phyloP scores from a whole-genome alignment of 2,329 filamentous ascomycete species.

The Aspergillus sp. region DNA sequence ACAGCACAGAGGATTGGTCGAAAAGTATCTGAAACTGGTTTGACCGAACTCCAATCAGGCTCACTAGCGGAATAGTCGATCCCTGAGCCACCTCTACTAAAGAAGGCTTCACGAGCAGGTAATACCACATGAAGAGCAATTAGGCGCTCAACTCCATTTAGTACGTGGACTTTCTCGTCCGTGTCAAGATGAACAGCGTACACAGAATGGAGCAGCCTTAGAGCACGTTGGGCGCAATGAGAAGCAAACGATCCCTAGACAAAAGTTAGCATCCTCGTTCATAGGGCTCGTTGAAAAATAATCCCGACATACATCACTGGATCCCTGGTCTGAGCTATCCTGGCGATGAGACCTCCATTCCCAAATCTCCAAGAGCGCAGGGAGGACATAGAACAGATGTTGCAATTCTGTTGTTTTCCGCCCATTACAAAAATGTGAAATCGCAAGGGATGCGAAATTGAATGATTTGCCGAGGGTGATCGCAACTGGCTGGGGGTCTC shows the following conservation, averaged over 20 bases:
- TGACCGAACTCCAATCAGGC: slow-evolving; percentile 34
- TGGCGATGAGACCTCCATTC: slow-evolving; percentile 35
- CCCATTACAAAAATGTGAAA: slow-evolving; percentile 28
- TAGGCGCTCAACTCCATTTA: slow-evolving; percentile 36
- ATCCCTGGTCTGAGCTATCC: slow-evolving; percentile 32
- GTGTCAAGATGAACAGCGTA: slow-evolving; percentile 28
- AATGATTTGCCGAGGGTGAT: slow-evolving; percentile 38
- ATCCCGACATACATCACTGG: slow-evolving; percentile 33
- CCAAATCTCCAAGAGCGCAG: slow-evolving; percentile 38
- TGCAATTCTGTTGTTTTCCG: slow-evolving; percentile 33
- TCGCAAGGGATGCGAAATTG: slow-evolving; percentile 31
- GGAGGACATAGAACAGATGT: slow-evolving; percentile 35
- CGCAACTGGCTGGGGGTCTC: slow-evolving; percentile 35
- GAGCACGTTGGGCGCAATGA: slow-evolving; percentile 34
- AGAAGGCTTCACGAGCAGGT: slow-evolving; percentile 39
- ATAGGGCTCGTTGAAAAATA: background rate
- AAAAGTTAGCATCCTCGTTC: slow-evolving; percentile 9
- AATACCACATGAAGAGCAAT: slow-evolving; percentile 44
- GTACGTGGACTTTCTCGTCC: slow-evolving; percentile 31
- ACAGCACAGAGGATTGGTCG: slow-evolving; percentile 33
- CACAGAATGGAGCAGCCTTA: slow-evolving; percentile 33
- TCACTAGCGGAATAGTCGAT: slow-evolving; percentile 35
- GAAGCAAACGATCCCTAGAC: slow-evolving; percentile 31
- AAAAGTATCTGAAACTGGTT: slow-evolving; percentile 38
- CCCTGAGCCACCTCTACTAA: slow-evolving; percentile 33